Evolutionary conservation across 208 protist genomes (phyloP).

Genomic region (Leishmania arabica): DNA sequence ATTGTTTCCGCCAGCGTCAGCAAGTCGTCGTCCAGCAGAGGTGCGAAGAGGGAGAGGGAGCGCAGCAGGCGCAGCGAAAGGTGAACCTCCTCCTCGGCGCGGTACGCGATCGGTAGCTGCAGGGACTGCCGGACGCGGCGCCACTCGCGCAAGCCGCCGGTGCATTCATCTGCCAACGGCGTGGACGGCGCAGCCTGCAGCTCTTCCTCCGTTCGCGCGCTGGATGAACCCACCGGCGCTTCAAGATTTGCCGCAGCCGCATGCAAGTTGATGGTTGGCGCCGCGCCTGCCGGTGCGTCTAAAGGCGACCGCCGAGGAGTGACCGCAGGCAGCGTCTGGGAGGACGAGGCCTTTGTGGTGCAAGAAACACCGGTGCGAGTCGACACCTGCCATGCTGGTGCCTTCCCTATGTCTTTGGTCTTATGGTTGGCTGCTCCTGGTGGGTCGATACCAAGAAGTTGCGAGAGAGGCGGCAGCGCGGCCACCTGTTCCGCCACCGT

Average conservation of each 20-base stretch:
- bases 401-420: background rate
- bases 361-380: background rate
- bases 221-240: too few species aligned
- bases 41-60: conserved; percentile 43
- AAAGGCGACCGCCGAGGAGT: background rate
- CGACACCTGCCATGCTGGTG: background rate
- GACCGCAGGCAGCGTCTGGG: background rate
- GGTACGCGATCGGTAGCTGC: conserved; percentile 61
- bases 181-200: background rate
- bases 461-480: conserved; percentile 31
- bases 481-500: conserved; percentile 53
- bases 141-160: conserved; percentile 34
- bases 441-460: conserved; percentile 27
- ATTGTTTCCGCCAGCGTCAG: conserved; percentile 54
- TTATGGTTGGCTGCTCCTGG: background rate
- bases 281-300: background rate
- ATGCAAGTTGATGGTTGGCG: background rate
- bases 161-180: background rate
- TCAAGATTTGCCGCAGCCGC: background rate
- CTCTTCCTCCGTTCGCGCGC: background rate
- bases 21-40: conserved; percentile 59
- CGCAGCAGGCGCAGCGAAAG: conserved; percentile 50
- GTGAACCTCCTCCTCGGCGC: conserved; percentile 43
- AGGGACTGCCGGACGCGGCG: conserved; percentile 50
- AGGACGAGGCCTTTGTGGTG: background rate